Evolutionary conservation across 2,329 filamentous ascomycete species (phyloP).

Genomic region (Alternaria sp.): DNA sequence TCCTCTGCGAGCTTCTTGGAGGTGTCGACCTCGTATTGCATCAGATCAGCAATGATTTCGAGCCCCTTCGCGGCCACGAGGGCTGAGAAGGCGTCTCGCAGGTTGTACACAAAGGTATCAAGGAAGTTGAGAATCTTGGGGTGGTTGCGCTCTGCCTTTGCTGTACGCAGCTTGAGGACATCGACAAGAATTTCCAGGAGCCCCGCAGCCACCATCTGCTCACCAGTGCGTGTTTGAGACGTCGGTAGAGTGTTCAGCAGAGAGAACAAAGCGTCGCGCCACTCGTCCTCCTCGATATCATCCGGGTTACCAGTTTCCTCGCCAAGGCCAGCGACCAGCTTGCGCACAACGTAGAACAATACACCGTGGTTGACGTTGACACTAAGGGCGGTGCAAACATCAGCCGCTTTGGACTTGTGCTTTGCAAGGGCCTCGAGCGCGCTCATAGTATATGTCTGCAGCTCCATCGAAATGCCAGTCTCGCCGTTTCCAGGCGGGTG

Average conservation of each 20-base stretch:
- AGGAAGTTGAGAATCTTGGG: constrained; percentile 85
- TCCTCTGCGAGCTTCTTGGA: constrained; percentile 70
- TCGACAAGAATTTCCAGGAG: constrained; percentile 90
- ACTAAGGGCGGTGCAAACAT: constrained; percentile 89
- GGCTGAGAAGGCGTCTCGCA: constrained; percentile 82
- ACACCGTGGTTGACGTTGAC: constrained; percentile 97
- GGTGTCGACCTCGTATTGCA: constrained; percentile 76
- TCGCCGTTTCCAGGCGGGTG: constrained; percentile 78
- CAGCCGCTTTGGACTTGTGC: constrained; percentile 75
- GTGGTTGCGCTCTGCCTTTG: constrained; percentile 81
- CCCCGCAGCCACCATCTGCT: constrained; percentile 86
- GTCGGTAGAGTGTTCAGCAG: constrained; percentile 81
- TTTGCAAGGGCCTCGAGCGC: constrained; percentile 85
- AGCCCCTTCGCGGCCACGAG: constrained; percentile 84
- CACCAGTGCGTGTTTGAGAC: constrained; percentile 72
- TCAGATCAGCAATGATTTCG: constrained; percentile 86
- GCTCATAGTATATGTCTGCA: constrained; percentile 82
- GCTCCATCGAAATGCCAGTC: constrained; percentile 70
- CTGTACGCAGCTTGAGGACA: constrained; percentile 81
- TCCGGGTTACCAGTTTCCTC: constrained; percentile 58
- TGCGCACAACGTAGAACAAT: constrained; percentile 88
- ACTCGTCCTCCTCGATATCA: constrained; percentile 77
- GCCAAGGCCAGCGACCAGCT: constrained; percentile 82
- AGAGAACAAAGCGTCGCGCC: constrained; percentile 89
- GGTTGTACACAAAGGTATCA: constrained; percentile 84